Evolutionary conservation across 2,329 filamentous ascomycete genomes (phyloP), one percentile per base, ranked within the genome.

Genomic region (Talaromyces sp.): DNA sequence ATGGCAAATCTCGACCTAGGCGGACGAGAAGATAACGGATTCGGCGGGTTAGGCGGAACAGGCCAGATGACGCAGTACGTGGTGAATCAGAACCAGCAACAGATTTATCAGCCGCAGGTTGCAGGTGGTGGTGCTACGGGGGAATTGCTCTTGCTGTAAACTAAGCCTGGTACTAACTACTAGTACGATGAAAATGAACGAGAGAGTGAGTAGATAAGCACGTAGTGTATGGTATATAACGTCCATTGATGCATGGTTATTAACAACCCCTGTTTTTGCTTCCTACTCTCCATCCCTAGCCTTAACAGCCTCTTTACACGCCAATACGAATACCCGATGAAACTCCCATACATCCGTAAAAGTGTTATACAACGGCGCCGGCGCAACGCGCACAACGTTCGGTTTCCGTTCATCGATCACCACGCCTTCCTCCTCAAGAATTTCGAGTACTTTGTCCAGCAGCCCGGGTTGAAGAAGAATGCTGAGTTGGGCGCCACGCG

Each of bases 361-460:
- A 0, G 85, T 87, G 72, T 94, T 94, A 78, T 96, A 97, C 69
- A 97, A 76, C 9, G 93, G 92, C 49, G 90, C 89, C 1, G 93
- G 93, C 1, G 93, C 92, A 1, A 96, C 87, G 1, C 93, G 83
- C 60, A 97, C 89, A 17, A 97, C 93, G 73, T 93, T 89, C 1
- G 93, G 93, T 75, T 91, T 91, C 66, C 93, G 83, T 83, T 95
- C 90, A 74, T 97, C 93, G 43, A 91, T 87, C 0, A 96, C 85
- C 2, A 95, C 87, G 1, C 89, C 90, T 1, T 86, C 84, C 13
- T 86, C 83, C 70, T 91, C 86, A 33, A 97, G 75, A 33, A 83
- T 83, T 50, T 81, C 79, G 66, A 87, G 83, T 2, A 96, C 86
- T 7, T 74, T 74, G n/a, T 94, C 91, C 63, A 96, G 78, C 61